Conservation (phyloP, 305 asterid genomes). For the Rubia tinctorum region DNA sequence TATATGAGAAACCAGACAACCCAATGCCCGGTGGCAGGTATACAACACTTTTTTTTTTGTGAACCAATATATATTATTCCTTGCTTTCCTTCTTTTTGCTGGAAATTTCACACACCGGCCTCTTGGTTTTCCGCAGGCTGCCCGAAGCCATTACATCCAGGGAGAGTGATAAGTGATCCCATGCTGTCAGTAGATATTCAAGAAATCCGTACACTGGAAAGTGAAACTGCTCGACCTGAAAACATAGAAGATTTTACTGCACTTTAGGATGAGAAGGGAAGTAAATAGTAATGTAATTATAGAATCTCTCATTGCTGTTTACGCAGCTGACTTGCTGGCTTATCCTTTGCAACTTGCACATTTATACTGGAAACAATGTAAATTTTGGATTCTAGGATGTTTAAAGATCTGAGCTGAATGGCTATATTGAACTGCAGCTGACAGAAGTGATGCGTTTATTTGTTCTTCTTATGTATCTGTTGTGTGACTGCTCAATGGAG, state of each 20-base stretch:
- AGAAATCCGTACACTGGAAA: conserved; percentile 54
- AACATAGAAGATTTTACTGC: conserved; percentile 75
- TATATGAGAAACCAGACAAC: conserved; percentile 39
- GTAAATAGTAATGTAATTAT: background rate
- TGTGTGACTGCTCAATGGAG: background rate
- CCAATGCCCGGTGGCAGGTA: conserved; percentile 83
- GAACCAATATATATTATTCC: background rate
- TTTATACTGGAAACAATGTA: background rate
- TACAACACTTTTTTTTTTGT: background rate
- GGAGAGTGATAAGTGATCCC: conserved; percentile 63
- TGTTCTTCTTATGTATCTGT: background rate
- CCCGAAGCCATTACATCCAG: conserved; percentile 47
- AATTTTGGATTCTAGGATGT: background rate
- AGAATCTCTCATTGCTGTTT: background rate
- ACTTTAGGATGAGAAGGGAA: conserved; percentile 27
- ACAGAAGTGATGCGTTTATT: background rate
- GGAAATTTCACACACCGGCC: background rate
- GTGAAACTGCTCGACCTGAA: conserved; percentile 35
- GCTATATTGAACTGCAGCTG: background rate
- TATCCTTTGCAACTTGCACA: background rate
- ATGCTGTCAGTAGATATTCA: conserved; percentile 62
- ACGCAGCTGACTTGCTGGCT: background rate
- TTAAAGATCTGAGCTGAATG: background rate
- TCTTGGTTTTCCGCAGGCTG: conserved; percentile 51
- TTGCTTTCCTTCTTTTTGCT: background rate